Conservation (phyloP, 495 filamentous ascomycete species). For the Aspergillus carlsbadensis region DNA sequence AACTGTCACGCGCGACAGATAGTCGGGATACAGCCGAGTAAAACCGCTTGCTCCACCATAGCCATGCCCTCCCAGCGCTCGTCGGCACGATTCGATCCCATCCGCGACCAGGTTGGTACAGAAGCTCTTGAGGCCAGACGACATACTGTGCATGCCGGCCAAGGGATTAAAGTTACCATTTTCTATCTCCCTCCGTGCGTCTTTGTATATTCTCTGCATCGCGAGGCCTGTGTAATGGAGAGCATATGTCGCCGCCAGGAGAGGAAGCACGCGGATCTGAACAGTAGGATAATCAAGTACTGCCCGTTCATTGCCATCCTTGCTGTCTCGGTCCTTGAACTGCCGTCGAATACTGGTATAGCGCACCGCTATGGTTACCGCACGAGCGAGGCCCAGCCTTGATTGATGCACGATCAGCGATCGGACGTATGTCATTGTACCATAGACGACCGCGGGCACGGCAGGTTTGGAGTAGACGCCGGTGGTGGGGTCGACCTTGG, state of each 20-base stretch:
- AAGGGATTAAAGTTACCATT: slow-evolving; percentile 39
- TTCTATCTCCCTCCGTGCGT: slow-evolving; percentile 38
- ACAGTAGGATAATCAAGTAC: slow-evolving; percentile 52
- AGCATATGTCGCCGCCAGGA: slow-evolving; percentile 48
- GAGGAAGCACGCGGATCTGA: slow-evolving; percentile 45
- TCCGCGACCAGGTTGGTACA: slow-evolving; percentile 49
- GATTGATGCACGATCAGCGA: slow-evolving; percentile 48
- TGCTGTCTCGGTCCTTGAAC: slow-evolving; percentile 45
- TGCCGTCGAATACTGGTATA: slow-evolving; percentile 46
- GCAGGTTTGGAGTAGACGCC: slow-evolving; percentile 37
- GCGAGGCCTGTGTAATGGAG: slow-evolving; percentile 48
- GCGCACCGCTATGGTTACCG: slow-evolving; percentile 48
- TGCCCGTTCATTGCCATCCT: slow-evolving; percentile 32
- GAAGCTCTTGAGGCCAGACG: slow-evolving; percentile 49
- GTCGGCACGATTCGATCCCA: slow-evolving; percentile 49
- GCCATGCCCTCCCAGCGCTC: slow-evolving; percentile 50
- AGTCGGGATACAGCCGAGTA: slow-evolving; percentile 47
- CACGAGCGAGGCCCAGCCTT: slow-evolving; percentile 45
- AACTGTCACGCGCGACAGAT: slow-evolving; percentile 49
- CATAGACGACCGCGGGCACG: slow-evolving; percentile 45
- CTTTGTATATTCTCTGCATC: slow-evolving; percentile 39
- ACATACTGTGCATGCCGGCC: slow-evolving; percentile 48
- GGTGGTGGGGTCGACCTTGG: slow-evolving; percentile 39
- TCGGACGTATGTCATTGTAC: slow-evolving; percentile 47
- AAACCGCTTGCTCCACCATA: slow-evolving; percentile 49